Base-by-base conservation (phyloP, 306 rosid species). In the Casuarina glauca region DNA sequence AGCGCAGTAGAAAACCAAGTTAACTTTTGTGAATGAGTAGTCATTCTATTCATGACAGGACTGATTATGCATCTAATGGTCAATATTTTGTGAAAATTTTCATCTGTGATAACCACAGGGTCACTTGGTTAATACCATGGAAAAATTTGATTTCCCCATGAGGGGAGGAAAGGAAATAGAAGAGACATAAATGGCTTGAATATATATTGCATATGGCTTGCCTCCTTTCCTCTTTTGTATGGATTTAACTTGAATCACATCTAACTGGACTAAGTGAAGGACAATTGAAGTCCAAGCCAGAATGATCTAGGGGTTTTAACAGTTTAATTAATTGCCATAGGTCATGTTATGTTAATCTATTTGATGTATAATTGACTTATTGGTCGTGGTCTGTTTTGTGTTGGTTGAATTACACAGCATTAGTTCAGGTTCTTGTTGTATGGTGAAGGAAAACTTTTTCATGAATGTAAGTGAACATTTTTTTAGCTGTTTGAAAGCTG, bases 401-500 rank as follows among this genome's bases (percentile, higher is more conserved):
- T 41, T 10, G 9, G 49, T 41, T 66, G 48, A 12, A 48, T 39
- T 8, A 39, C 1, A 0, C 8, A 17, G 48, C 42, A 17, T 15
- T 9, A 16, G 6, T 42, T 66, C 71, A 66, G 50, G 49, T 42
- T 42, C 0, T 66, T 17, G 32, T n/a, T 42, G 50, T 42, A 66
- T 60, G 43, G 8, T 70, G 3, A 69, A 49, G 1, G 50, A 67
- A 67, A 20, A 80, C 20, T 8, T 42, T 35, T 53, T 73, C 75
- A 54, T 11, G 69, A 39, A 66, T 66, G 20, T 66, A 8, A 17
- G 67, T 55, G 11, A 55, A 77, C 17, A 57, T 69, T 45, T 51
- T 48, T 32, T 78, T 9, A 67, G 42, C 58, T 3, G 44, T 78
- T 62, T 58, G 57, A 74, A 44, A 73, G 70, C 63, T 74, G 71